These are phyloP conservation scores for Penicillium atrosanguineum DNA, from an alignment of 495 filamentous ascomycete genomes.

Conservation along the genomic window DNA sequence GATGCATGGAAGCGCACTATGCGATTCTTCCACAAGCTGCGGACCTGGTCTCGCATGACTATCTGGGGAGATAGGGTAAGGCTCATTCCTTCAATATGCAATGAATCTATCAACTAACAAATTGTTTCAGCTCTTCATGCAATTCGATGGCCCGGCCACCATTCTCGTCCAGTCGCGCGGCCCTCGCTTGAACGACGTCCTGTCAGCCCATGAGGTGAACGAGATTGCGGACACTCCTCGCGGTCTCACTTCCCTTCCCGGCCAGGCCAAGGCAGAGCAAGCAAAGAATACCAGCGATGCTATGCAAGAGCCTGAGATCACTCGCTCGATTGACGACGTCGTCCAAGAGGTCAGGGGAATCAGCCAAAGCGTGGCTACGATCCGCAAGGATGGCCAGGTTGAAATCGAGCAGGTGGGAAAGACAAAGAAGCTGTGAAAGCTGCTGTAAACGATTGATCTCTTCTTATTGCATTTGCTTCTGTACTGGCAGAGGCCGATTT, in stretches of 20 bases:
- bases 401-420: constrained; percentile 57
- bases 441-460: neutral
- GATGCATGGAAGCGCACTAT: constrained; percentile 66
- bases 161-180: constrained; percentile 83
- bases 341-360: constrained; percentile 36
- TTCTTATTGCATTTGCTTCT: constrained; percentile 12
- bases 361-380: constrained; percentile 52
- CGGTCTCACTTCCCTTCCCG: constrained; percentile 53
- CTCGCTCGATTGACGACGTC: constrained; percentile 33
- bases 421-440: constrained; percentile 17
- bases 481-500: constrained; percentile 13
- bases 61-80: constrained; percentile 89
- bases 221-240: constrained; percentile 72
- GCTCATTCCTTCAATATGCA: neutral
- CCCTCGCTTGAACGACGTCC: constrained; percentile 68
- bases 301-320: constrained; percentile 23
- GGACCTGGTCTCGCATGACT: constrained; percentile 71
- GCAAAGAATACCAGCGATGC: constrained; percentile 22
- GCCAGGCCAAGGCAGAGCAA: constrained; percentile 7
- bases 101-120: constrained; percentile 1
- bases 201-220: constrained; percentile 73
- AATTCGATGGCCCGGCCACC: constrained; percentile 81
- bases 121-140: constrained; percentile 67
- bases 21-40: constrained; percentile 57
- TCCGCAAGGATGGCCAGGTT: constrained; percentile 67